Evolutionary conservation across 169 alveolate species (phyloP).

Genomic region (Babesia sp.): DNA sequence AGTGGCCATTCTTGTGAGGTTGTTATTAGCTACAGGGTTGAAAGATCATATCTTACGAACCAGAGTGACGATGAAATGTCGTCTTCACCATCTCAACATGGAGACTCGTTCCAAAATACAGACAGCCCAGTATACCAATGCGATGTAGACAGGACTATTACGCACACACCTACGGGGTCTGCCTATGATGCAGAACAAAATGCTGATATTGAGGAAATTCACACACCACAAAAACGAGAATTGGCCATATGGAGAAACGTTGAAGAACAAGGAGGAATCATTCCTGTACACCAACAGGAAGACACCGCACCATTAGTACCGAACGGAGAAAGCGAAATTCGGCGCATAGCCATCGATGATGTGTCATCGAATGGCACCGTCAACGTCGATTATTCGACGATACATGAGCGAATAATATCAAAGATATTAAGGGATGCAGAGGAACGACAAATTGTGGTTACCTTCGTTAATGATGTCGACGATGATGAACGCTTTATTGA

Average conservation of each 20-base stretch:
- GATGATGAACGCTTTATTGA: not conserved
- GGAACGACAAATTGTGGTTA: slow-evolving; percentile 5
- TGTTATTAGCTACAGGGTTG: slow-evolving; percentile 14
- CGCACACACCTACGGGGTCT: not conserved
- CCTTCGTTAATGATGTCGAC: slow-evolving; percentile 4
- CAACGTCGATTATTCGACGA: slow-evolving; percentile 1
- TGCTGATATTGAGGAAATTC: not conserved
- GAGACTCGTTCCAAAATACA: not conserved
- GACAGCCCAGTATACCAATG: not conserved
- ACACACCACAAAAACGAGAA: not conserved
- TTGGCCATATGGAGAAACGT: not conserved
- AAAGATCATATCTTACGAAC: not conserved
- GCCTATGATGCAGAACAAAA: not conserved
- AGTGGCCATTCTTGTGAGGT: slow-evolving; percentile 14
- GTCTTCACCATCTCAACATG: not conserved
- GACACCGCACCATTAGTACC: no score
- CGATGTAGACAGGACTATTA: not conserved
- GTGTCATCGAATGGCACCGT: not conserved
- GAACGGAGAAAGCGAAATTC: no score
- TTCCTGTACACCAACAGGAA: no score
- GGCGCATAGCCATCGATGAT: no score
- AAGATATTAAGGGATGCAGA: slow-evolving; percentile 9
- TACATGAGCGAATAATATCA: not conserved
- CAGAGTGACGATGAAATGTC: not conserved
- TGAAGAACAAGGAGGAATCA: no score